Evolutionary conservation across 2,329 filamentous ascomycete genomes (phyloP), one percentile per base, ranked within the genome.

Genomic region (Nemania abortiva): DNA sequence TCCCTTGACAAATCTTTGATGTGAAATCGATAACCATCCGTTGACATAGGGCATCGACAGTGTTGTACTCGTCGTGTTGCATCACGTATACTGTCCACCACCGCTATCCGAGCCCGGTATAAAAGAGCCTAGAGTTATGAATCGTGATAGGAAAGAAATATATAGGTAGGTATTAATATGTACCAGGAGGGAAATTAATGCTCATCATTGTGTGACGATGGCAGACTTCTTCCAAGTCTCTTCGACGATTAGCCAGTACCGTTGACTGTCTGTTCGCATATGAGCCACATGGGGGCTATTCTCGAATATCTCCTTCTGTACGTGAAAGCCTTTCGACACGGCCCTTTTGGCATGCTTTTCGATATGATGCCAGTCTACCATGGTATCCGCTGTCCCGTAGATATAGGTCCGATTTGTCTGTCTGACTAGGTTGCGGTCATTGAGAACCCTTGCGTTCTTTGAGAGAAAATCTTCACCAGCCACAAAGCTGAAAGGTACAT

Each of bases 251-350:
- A 70, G 72, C 87, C 87, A 89, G 73, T 89, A 89, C 63, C 86
- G 78, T 54, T 79, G 75, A 29, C 78, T 77, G 66, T 88, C 83
- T 0, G 74, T 73, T 68, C 83, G 81, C 66, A 82, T 80, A 67
- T 87, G 85, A 20, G 84, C 81, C 27, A 89, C 86, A 75, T 89
- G 87, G 27, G 78, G 78, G 3, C 83, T 86, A 42, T 80, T 79
- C 31, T 78, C 76, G 61, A 88, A 88, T 71, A 76, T 74, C 72
- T 87, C 87, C 69, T 78, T 74, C 55, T 80, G 77, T 1, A 87
- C 82, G 3, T 64, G 63, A 47, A 84, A 83, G 1, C 84, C 85
- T 9, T 73, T 78, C 6, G 71, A 67, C 34, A 61, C 72, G 0
- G 86, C 85, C 52, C 82, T 78, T 2, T 68, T 74, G 0, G 84